Evolutionary conservation across 2,329 filamentous ascomycete genomes (phyloP), one percentile per base, ranked within the genome.

Genomic region (Helminthosporium solani): DNA sequence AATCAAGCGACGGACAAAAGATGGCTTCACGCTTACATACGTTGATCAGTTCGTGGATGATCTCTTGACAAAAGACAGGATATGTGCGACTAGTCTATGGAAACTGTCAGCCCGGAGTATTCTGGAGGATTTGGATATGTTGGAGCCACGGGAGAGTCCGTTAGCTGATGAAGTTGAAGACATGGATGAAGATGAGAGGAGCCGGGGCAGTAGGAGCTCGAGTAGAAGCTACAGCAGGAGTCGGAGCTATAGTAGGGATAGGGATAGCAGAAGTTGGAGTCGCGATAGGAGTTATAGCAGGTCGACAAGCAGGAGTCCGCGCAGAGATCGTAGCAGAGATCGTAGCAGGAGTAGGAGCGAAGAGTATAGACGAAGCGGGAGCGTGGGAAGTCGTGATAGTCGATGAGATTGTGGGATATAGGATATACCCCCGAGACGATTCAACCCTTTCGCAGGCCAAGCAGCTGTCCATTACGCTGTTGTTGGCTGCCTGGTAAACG

Each of bases 1-100:
- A 73, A 66, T 99, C 70, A 84, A 87, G 69, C 77, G 90, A 49
- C 81, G 87, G 58, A 86, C 84, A 12, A 82, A 90, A 53, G 82
- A 83, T 21, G 87, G 88, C 1, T 91, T 88, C 53, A 78, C 75
- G 11, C 69, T 99, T 58, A 94, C 89, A 2, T 87, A 82, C 62
- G 78, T 99, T 71, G 94, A 99, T 70, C 86, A 92, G 59, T 97
- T 99, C 68, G 83, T 97, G 44, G 94, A 99, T 68, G 90, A 96
- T 51, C 73, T 99, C 55, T 75, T 99, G 52, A 87, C 82, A 0
- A 95, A 95, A 72, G 89, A 95, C 46, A 80, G 94, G 42, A 86
- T 96, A 0, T 97, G 92, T 66, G 92, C 85, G 30, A 97, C 94
- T 2, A 95, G 86, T 64, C 67, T 99, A 58, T 95, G 90, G 84